Evolutionary conservation across 2,329 filamentous ascomycete species (phyloP), one percentile per base, ranked within the genome.

Genomic region (Diaporthe aspalathi): DNA sequence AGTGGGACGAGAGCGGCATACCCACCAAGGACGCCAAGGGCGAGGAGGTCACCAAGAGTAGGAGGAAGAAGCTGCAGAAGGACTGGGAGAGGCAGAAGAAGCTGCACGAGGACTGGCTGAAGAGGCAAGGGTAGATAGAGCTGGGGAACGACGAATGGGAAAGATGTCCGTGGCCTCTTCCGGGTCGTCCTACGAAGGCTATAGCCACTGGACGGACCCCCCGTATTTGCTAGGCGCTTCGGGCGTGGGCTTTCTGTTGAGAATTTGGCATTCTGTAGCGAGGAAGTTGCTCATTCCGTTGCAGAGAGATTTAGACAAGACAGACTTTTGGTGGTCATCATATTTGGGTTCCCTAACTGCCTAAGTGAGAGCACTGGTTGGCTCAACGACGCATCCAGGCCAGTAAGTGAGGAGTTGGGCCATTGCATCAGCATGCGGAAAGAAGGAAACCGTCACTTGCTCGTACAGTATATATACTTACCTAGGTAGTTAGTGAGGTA

Each of bases 11-110:
- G 1, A 88, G 91, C 53, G 91, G 91, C 0, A 72, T 93, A 65
- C 91, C 91, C 17, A 87, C 84, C 0, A 87, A 85, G 76, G 89
- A 92, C 76, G 85, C 84, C 32, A 85, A 88, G 29, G 91, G 91
- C 1, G 86, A 87, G 73, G 89, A 91, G 75, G 80, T 93, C n/a
- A 85, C 89, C 12, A 93, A 93, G 82, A 89, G 85, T 70, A 85
- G 84, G 76, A 78, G 78, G 45, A 93, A 93, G 85, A 92, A 90
- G 83, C 78, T 93, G 73, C 86, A 82, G 79, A 93, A 93, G 83
- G 89, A 91, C 72, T 93, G 90, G 91, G 89, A 92, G 77, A 87
- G 83, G 76, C 91, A 93, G 83, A 92, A 90, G 84, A 93, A 91
- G 83, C 75, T 86, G 75, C 88, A 91, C 80, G 89, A 92, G 76